Percentiles rank a stretch among this genome's conserved stretches.
Evolutionary conservation across 2,329 filamentous ascomycete genomes (phyloP).

Genomic region (Didymella pinodella): DNA sequence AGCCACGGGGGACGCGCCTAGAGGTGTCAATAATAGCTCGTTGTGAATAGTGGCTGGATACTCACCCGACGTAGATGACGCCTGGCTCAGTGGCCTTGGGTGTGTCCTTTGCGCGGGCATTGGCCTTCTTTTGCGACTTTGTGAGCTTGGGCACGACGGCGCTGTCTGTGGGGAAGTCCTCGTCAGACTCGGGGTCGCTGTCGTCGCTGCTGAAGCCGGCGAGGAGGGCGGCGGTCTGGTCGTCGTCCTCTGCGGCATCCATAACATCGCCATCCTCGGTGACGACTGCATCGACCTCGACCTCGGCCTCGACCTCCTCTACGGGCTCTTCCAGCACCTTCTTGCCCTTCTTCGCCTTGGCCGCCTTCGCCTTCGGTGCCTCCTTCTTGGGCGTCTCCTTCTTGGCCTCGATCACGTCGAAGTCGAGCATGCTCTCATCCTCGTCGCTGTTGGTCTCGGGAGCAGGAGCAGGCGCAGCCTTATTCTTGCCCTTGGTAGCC

Average conservation of each 20-base stretch:
- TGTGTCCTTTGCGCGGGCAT: conserved; percentile 61
- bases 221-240: conserved; percentile 61
- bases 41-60: neutral
- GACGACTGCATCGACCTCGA: conserved; percentile 23
- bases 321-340: conserved; percentile 32
- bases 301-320: conserved; percentile 24
- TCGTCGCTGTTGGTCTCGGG: conserved; percentile 24
- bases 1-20: conserved; percentile 86
- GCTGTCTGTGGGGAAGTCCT: conserved; percentile 50
- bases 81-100: conserved; percentile 69
- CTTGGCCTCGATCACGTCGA: conserved; percentile 22
- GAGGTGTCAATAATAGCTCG: conserved; percentile 10
- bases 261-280: conserved; percentile 27
- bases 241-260: conserved; percentile 48
- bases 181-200: conserved; percentile 46
- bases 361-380: conserved; percentile 29
- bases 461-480: conserved; percentile 32
- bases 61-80: conserved; percentile 82
- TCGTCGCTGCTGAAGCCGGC: conserved; percentile 60
- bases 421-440: conserved; percentile 24
- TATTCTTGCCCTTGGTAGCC: conserved; percentile 52
- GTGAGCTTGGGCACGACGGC: conserved; percentile 43
- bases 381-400: conserved; percentile 30
- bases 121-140: conserved; percentile 48
- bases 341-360: conserved; percentile 37